Evolutionary conservation across 345 rosid species (phyloP), one percentile per base, ranked within the genome.

Genomic region (Ailanthus altissimus): DNA sequence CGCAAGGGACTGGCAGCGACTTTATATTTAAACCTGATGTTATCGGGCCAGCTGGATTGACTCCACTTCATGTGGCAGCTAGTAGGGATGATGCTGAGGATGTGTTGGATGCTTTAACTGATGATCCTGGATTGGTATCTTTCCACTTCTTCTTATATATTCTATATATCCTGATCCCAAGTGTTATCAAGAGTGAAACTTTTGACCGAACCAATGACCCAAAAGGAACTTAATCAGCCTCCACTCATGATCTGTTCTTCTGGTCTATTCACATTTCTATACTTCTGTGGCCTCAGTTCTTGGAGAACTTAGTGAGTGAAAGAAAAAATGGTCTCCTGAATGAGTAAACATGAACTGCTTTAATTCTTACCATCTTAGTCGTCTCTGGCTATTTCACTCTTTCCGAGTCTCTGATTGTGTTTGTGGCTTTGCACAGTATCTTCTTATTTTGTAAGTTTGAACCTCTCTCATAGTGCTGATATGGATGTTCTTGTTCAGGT

Each of bases 51-150:
- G 90, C 83, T 32, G 92, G 93, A 67, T 84, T 89, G 89, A 91
- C 96, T 58, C 96, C 96, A 80, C 93, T 91, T 77, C 96, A 91
- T 74, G 63, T 89, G 40, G 93, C 90, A 9, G 93, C 96, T 38
- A 84, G 90, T 62, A 83, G 21, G 74, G 88, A 82, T 80, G 90
- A 88, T 46, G 86, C 85, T 23, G 92, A 89, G 80, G 79, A 78
- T 38, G 84, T 91, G 47, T 56, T 89, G 81, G 92, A 89, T 75
- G 89, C 93, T 72, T 85, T 91, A 76, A 91, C 91, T 18, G 77
- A 84, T 78, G 96, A 89, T 85, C 93, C 93, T 60, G 87, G 84
- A 84, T 74, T 25, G 90, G 96, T 91, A 86, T 71, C 23, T 53
- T 67, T 42, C 67, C 12, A 38, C 67, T 67, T 70, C 43, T 70